Conservation (phyloP, 805 yeast species). For the Metschnikowia colocasiae region DNA sequence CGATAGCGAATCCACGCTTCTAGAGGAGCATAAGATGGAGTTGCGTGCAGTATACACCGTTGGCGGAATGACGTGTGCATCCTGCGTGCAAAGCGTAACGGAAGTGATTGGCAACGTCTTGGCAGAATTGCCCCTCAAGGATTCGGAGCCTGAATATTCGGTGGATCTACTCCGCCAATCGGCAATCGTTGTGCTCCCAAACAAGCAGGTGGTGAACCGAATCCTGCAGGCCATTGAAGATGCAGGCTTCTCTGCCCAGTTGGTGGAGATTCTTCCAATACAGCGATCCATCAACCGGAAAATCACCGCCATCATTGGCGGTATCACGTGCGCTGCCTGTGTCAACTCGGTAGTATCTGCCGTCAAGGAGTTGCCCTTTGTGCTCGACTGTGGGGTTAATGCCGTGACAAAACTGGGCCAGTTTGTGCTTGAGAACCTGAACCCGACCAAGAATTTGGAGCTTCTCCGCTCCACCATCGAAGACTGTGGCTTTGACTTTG, state of each 20-base stretch:
- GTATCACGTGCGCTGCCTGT: conserved; percentile 75
- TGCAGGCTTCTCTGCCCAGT: conserved; percentile 42
- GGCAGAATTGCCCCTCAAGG: conserved; percentile 2
- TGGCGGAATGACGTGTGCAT: conserved; percentile 43
- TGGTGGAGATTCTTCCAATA: conserved; percentile 59
- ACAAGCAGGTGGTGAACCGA: conserved; percentile 43
- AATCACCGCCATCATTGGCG: conserved; percentile 62
- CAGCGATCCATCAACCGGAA: conserved; percentile 45
- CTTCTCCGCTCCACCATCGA: conserved; percentile 51
- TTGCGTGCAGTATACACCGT: conserved; percentile 51
- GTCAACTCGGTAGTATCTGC: conserved; percentile 51
- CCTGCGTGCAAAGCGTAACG: conserved; percentile 32
- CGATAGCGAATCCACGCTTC: conserved; percentile 3
- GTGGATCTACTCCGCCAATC: conserved; percentile 52
- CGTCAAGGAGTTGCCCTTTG: conserved; percentile 46
- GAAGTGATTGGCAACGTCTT: conserved; percentile 28
- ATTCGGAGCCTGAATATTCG: conserved; percentile 35
- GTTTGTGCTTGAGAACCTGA: conserved; percentile 50
- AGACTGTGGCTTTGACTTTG: conserved; percentile 65
- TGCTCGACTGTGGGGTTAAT: conserved; percentile 52
- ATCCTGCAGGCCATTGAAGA: conserved; percentile 27
- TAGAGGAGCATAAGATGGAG: conserved; percentile 17
- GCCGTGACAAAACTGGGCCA: conserved; percentile 59
- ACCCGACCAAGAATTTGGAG: conserved; percentile 28
- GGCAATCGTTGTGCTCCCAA: conserved; percentile 51